Evolutionary conservation across 352 stramenopile genomes (phyloP).

Genomic region (Pythium sp.): DNA sequence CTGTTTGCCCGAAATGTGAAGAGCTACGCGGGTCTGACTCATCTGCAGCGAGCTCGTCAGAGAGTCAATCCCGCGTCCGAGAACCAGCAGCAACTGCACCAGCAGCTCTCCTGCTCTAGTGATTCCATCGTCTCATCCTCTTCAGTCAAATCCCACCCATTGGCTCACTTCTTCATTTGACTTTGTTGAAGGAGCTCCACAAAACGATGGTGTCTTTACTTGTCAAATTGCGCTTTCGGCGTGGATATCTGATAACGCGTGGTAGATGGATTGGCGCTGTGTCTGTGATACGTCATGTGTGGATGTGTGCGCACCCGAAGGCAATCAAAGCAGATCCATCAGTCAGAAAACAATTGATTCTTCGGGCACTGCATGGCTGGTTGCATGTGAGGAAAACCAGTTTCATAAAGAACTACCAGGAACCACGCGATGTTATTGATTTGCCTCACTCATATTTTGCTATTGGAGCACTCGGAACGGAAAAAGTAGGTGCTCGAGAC

Average conservation of each 20-base stretch:
- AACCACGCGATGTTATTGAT: not conserved
- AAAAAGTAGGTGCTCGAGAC: slow-evolving; percentile 7
- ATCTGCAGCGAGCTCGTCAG: not conserved
- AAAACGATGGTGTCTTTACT: not conserved
- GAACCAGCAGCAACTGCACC: not conserved
- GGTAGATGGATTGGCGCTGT: no score
- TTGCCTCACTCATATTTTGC: not conserved
- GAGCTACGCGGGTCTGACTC: not conserved
- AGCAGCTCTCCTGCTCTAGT: no score
- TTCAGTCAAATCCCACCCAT: no score
- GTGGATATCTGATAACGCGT: not conserved
- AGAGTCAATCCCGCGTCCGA: not conserved
- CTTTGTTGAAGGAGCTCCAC: not conserved
- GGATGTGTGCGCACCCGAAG: no score
- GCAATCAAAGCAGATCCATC: no score
- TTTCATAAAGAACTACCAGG: not conserved
- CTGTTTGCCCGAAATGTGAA: not conserved
- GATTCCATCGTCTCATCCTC: no score
- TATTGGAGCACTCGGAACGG: slow-evolving; percentile 6
- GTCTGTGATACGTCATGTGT: no score
- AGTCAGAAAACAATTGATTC: no score
- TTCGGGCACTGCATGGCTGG: no score
- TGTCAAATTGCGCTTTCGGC: not conserved
- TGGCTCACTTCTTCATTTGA: no score
- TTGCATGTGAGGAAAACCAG: not conserved